phyloP scores from a whole-genome alignment of 805 yeast genomes.

The Metschnikowia amazonensis region DNA sequence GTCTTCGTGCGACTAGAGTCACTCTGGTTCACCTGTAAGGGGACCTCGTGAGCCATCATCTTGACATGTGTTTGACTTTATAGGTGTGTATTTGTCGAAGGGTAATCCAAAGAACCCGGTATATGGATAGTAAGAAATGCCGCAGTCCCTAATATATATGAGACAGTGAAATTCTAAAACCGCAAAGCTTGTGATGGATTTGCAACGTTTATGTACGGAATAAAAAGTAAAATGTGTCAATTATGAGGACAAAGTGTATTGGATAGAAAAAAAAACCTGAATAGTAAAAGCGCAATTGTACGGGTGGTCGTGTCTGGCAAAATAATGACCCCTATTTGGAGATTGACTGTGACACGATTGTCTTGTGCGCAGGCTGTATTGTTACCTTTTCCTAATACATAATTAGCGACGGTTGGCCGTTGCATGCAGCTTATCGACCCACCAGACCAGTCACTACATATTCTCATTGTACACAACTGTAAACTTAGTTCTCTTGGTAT shows the following conservation, averaged over 20 bases:
- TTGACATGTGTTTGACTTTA: slow-evolving; percentile 5
- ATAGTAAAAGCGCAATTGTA: slow-evolving; percentile 5
- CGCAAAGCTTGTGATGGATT: background rate
- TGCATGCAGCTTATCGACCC: background rate
- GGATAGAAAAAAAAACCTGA: slow-evolving; percentile 2
- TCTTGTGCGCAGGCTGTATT: background rate
- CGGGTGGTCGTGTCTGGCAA: background rate
- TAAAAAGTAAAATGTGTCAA: background rate
- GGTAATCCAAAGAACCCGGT: background rate
- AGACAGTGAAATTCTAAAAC: background rate
- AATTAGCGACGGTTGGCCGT: background rate
- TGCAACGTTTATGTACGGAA: slow-evolving; percentile 1
- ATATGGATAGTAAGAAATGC: background rate
- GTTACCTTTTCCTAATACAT: background rate
- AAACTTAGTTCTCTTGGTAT: background rate
- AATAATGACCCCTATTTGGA: background rate
- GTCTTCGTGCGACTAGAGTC: slow-evolving; percentile 14
- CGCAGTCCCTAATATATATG: background rate
- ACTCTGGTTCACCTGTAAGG: slow-evolving; percentile 23
- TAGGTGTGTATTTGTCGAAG: background rate
- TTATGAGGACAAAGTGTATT: background rate
- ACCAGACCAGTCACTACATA: background rate
- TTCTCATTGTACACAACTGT: background rate
- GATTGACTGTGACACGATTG: background rate
- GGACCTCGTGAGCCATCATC: slow-evolving; percentile 31